Conservation (phyloP, 352 stramenopile genomes). For the Phytophthora tentaculata region DNA sequence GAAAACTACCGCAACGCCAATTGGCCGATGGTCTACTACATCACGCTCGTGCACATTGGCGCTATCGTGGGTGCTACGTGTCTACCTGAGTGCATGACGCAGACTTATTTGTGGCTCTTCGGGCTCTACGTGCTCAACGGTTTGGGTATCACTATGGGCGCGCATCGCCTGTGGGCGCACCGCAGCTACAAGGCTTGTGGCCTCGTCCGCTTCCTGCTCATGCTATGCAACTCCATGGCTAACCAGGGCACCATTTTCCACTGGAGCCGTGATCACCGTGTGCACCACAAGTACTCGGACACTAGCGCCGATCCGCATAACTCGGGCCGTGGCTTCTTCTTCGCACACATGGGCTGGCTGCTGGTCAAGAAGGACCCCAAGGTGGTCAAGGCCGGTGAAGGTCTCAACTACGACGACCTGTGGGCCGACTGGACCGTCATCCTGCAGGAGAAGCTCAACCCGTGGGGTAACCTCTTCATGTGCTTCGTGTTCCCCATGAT, state of each 20-base stretch:
- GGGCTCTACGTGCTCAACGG: conserved; percentile 94
- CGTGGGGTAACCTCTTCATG: conserved; percentile 97
- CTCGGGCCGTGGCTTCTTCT: conserved; percentile 97
- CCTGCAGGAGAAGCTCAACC: conserved; percentile 96
- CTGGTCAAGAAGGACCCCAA: conserved; percentile 97
- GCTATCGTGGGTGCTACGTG: conserved; percentile 86
- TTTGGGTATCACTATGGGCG: conserved; percentile 96
- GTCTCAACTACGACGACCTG: conserved; percentile 97
- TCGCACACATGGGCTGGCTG: conserved; percentile 98
- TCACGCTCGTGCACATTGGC: conserved; percentile 92
- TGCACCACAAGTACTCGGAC: conserved; percentile 99
- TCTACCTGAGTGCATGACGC: conserved; percentile 73
- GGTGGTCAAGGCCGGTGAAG: conserved; percentile 85
- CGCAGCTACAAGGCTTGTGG: conserved; percentile 94
- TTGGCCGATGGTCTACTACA: conserved; percentile 98
- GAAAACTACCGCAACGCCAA: conserved; percentile 91
- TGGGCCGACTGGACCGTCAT: conserved; percentile 94
- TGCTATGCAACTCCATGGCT: conserved; percentile 97
- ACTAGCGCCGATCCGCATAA: conserved; percentile 96
- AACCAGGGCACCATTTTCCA: conserved; percentile 99
- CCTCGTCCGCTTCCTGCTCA: conserved; percentile 92
- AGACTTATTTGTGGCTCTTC: conserved; percentile 92
- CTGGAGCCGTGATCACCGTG: conserved; percentile 97
- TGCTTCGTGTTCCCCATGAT: conserved; percentile 96
- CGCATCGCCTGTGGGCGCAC: conserved; percentile 98